Evolutionary conservation across 352 stramenopile species (phyloP), one percentile per base, ranked within the genome.

Genomic region (Globisporangium nunn): DNA sequence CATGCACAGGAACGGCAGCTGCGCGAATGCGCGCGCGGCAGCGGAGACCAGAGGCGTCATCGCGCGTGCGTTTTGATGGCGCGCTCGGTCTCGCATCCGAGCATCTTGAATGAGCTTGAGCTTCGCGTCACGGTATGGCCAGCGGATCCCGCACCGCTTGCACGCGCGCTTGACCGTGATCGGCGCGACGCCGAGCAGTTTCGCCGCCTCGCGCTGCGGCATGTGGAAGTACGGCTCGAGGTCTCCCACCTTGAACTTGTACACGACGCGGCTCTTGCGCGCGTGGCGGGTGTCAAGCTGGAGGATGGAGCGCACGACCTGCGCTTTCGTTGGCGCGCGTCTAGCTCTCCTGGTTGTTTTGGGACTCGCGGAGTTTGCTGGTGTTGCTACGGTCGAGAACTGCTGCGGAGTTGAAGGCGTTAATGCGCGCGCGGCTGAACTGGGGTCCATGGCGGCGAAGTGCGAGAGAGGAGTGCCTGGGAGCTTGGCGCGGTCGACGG

Each of bases 141-240:
- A 75, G 7, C 51, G 55, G 48, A 75, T 61, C n/a, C 54, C 52
- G 40, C 58, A 29, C 33, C 61, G 64, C 46, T 75, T 78, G 58
- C 70, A 78, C 50, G 53, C 59, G 56, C 70, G 62, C 64, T 78
- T 78, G 58, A 78, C 11, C 11, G 70, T 78, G 59, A 78, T 78
- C 50, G 67, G 51, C 2, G 67, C 56, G n/a, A 75, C 62, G n/a
- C 56, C 53, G 8, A 75, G 52, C 29, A 53, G 14, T 17, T 54
- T 53, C 15, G 70, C 67, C 31, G 60, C 76, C 50, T 70, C 53
- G 44, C 61, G 67, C 52, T 86, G 75, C 5, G 75, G 64, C 41
- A 86, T 62, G 47, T 86, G 71, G 58, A 77, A 86, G 58, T 57
- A 84, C 48, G 63, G 60, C 14, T 51, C 46, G 53, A 84, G 61